Evolutionary conservation across 2,329 filamentous ascomycete genomes (phyloP).

Genomic region (Lasiodiplodia citricola): DNA sequence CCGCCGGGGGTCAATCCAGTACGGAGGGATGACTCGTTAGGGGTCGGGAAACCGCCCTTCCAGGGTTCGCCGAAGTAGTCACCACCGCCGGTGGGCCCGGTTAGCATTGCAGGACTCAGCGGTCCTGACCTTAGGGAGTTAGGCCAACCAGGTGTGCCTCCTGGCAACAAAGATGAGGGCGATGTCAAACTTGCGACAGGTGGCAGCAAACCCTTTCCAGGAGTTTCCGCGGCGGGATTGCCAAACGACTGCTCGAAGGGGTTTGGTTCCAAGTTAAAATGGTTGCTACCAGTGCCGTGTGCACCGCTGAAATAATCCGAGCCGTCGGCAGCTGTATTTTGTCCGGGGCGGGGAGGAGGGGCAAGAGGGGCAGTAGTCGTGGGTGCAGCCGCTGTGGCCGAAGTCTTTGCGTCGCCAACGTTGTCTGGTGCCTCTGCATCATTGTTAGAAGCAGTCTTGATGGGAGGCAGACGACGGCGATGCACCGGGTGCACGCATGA

Average conservation of each 20-base stretch:
- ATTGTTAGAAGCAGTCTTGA: not conserved
- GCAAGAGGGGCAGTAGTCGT: constrained; percentile 56
- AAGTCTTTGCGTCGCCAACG: constrained; percentile 32
- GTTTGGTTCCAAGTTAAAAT: constrained; percentile 83
- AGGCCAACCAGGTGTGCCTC: constrained; percentile 75
- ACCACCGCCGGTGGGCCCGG: constrained; percentile 71
- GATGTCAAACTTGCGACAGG: constrained; percentile 91
- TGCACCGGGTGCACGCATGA: constrained; percentile 1
- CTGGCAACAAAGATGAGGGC: constrained; percentile 73
- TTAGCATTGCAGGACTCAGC: constrained; percentile 95
- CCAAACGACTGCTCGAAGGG: constrained; percentile 96
- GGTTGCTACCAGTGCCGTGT: constrained; percentile 41
- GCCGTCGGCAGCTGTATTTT: constrained; percentile 32
- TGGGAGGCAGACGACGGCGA: not conserved
- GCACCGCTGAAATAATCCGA: constrained; percentile 56
- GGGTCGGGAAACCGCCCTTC: constrained; percentile 86
- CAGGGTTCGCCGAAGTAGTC: constrained; percentile 91
- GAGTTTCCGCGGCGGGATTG: constrained; percentile 72
- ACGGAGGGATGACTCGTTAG: constrained; percentile 92
- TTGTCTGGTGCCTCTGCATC: constrained; percentile 25
- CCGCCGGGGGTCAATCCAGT: constrained; percentile 93
- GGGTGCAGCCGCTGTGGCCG: constrained; percentile 39
- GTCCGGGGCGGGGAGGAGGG: constrained; percentile 55
- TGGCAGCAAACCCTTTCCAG: constrained; percentile 79
- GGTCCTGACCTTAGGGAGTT: constrained; percentile 89